Base-by-base conservation (phyloP, 257 asterid species). In the Linaria vulgaris region DNA sequence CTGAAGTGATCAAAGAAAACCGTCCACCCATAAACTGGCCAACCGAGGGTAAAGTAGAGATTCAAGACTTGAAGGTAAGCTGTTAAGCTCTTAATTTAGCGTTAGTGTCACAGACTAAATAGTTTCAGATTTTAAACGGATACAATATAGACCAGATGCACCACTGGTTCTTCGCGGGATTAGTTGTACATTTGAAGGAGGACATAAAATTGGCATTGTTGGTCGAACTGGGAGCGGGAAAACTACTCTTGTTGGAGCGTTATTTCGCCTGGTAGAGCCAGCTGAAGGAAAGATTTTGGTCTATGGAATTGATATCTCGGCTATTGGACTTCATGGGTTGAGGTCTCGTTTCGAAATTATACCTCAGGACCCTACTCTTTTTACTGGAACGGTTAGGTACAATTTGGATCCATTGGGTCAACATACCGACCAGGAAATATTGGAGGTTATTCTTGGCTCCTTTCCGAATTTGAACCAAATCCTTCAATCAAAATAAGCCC, bases 171-270 rank as follows among this genome's bases (percentile, higher is more conserved):
- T 92, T 48, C 90, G 80, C 3, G 97, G 99, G 58, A 69, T 92
- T 53, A 87, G 80, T 52, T 92, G 99, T 77, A 87, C 84, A 13
- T 82, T 92, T 43, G 77, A 92, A 67, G 97, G 97, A 64, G 97
- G 96, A 4, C 78, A 89, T 45, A 92, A 81, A 56, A 85, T 92
- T 39, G 97, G 99, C 12, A 79, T 92, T 37, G 99, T 92, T 57
- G 99, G 99, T 50, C 79, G 99, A 68, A 89, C 99, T 1, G 99
- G 99, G 21, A 92, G 99, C 68, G 99, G 99, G 56, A 92, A 92
- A 65, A 92, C 91, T 31, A 92, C 99, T 61, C 96, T 92, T 37
- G 87, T 89, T 0, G 77, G 99, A 25, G 97, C 97, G 48, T 76
- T 92, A 60, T 92, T 92, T 55, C 91, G 97, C 54, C 66, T 92